A percentile compares a stretch with the other conserved stretches of the same genome.
Evolutionary conservation across 23 red algal species (phyloP).

Genomic region (Gracilaria vermiculophylla): DNA sequence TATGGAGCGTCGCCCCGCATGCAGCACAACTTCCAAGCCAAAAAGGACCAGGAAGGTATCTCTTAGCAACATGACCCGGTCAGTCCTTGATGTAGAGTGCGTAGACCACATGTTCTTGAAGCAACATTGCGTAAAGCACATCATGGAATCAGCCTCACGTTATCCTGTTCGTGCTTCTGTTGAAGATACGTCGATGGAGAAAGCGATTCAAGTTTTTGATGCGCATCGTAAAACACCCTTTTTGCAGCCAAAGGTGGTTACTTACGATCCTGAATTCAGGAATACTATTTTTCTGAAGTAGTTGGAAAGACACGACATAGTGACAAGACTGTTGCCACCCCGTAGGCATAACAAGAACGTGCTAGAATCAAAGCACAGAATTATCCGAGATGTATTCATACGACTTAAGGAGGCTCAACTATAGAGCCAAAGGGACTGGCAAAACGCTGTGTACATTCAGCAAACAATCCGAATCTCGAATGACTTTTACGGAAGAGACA

Average conservation of each 20-base stretch:
- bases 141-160: background rate
- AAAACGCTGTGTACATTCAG: background rate
- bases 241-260: conserved; percentile 22
- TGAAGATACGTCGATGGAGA: no score
- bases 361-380: conserved; percentile 50
- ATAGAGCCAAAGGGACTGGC: no score
- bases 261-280: background rate
- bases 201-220: background rate
- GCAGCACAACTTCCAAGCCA: background rate
- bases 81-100: background rate
- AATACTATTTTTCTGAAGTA: no score
- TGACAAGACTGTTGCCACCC: conserved; percentile 9
- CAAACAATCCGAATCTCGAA: background rate
- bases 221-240: background rate
- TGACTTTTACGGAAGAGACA: conserved; percentile 35
- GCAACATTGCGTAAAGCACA: background rate
- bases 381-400: conserved; percentile 41
- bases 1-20: conserved; percentile 19
- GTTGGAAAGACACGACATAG: background rate
- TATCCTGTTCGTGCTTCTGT: background rate
- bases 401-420: background rate
- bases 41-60: no score
- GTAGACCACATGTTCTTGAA: conserved; percentile 22
- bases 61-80: no score
- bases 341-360: conserved; percentile 59